Evolutionary conservation across 352 stramenopile species (phyloP), one percentile per base, ranked within the genome.

Genomic region (Phytopythium delawarense): DNA sequence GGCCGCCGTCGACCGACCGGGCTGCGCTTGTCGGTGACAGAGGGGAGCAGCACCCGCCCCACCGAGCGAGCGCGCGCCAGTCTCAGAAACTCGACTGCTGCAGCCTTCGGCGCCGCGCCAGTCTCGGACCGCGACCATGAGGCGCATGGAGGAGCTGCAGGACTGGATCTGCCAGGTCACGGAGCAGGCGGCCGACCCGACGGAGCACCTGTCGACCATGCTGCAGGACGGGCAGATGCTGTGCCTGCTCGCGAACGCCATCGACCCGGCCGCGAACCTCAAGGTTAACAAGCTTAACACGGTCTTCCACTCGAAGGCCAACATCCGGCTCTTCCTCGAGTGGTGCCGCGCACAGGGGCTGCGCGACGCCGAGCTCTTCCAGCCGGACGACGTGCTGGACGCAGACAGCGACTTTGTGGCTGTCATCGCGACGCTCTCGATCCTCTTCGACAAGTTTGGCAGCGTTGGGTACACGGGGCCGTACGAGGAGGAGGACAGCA

Each of bases 251-350:
- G 87, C 86, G 23, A 96, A 96, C 64, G 76, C 82, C 39, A 75
- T 96, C 61, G 87, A 96, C 64, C 78, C 85, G 30, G 53, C 21
- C 32, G 85, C 87, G 23, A 84, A 82, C 57, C 70, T 94, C 65
- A 92, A 90, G 61, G 72, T 94, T 59, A 96, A 94, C 71, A 91
- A 90, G 61, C 81, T 96, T 62, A 94, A 89, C 68, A 96, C 87
- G 44, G 81, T 91, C 44, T 96, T 94, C 72, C 87, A 96, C 67
- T 87, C 84, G 35, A 92, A 92, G 61, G 76, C 81, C 65, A 96
- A 96, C 70, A 84, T 92, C 48, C 80, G 79, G 18, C 74, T 89
- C 37, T 96, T 96, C 59, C 70, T 88, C 44, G 77, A 92, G 51
- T 96, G 87, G 87, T 94, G 84, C 53, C 74, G 76, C 52, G 64